A percentile compares a stretch with the other conserved stretches of the same genome.
phyloP scores from a whole-genome alignment of 2,329 filamentous ascomycete species.

The Meredithiella fracta region DNA sequence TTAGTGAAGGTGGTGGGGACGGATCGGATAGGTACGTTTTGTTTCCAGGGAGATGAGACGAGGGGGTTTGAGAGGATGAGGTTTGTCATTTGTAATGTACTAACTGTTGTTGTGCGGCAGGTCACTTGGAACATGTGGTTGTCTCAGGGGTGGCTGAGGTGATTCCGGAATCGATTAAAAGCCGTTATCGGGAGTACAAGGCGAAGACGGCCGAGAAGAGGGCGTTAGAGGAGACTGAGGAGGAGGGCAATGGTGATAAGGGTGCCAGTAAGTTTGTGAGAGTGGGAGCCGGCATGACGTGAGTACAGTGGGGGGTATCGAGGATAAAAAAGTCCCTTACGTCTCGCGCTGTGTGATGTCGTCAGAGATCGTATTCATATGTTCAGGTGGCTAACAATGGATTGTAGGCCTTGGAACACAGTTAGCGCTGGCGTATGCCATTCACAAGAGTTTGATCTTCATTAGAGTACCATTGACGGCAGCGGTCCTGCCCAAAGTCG shows the following conservation, averaged over 20 bases:
- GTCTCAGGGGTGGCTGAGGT: slow-evolving; percentile 41
- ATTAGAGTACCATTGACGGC: slow-evolving; percentile 83
- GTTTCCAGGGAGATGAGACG: neutral
- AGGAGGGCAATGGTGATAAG: neutral
- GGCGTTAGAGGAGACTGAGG: slow-evolving; percentile 21
- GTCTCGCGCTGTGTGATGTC: neutral
- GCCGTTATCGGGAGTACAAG: slow-evolving; percentile 23
- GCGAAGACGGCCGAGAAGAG: slow-evolving; percentile 29
- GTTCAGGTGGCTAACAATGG: neutral
- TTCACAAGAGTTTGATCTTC: slow-evolving; percentile 97
- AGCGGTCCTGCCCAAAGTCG: slow-evolving; percentile 84
- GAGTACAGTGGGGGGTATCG: neutral
- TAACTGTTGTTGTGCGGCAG: slow-evolving; percentile 22
- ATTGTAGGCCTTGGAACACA: slow-evolving; percentile 53
- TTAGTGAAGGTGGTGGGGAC: slow-evolving; percentile 69
- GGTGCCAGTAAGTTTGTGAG: slow-evolving; percentile 51
- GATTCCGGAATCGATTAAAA: slow-evolving; percentile 35
- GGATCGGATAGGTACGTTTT: slow-evolving; percentile 59
- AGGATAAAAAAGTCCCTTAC: neutral
- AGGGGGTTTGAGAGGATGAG: neutral
- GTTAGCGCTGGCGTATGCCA: slow-evolving; percentile 81
- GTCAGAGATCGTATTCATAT: neutral
- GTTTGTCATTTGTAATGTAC: neutral
- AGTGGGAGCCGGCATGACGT: neutral
- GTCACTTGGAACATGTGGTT: slow-evolving; percentile 48